Percentiles rank a stretch among this genome's conserved stretches.
Evolutionary conservation across 441 rosid genomes (phyloP).

Genomic region (Metrosideros polymorpha): DNA sequence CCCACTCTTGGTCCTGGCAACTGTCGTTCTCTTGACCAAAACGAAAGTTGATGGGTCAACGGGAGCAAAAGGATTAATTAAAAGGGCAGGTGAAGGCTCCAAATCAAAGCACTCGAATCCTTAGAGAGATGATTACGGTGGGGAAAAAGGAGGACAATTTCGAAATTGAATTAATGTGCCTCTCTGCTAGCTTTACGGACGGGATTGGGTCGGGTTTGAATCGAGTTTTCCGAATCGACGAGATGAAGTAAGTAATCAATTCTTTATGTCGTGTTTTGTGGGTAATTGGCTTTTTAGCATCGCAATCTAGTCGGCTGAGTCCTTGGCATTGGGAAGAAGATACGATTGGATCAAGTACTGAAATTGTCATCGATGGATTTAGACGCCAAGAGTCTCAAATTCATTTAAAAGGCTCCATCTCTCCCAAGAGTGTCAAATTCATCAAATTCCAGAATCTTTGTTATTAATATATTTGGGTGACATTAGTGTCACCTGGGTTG

Average conservation of each 20-base stretch:
- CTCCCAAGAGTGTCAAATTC: too few species aligned
- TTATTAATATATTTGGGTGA: rapidly evolving
- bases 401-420: too few species aligned
- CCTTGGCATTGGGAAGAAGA: not conserved
- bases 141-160: not conserved
- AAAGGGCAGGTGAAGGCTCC: not conserved
- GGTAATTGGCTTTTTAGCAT: too few species aligned
- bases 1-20: not conserved
- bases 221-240: rapidly evolving
- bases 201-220: not conserved
- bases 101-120: not conserved
- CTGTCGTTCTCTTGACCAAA: not conserved
- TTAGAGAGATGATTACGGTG: not conserved
- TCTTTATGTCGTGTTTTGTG: too few species aligned
- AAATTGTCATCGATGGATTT: not conserved
- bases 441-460: not conserved
- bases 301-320: not conserved
- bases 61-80: not conserved
- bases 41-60: not conserved
- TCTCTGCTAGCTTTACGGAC: not conserved
- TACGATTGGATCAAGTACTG: too few species aligned
- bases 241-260: too few species aligned
- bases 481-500: not conserved
- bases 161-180: not conserved
- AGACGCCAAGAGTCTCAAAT: too few species aligned